Percentiles rank a stretch among this genome's conserved stretches.
These are phyloP conservation scores for Biscogniauxia mediterranea DNA, from an alignment of 2,329 filamentous ascomycete species.

Conservation along the genomic window DNA sequence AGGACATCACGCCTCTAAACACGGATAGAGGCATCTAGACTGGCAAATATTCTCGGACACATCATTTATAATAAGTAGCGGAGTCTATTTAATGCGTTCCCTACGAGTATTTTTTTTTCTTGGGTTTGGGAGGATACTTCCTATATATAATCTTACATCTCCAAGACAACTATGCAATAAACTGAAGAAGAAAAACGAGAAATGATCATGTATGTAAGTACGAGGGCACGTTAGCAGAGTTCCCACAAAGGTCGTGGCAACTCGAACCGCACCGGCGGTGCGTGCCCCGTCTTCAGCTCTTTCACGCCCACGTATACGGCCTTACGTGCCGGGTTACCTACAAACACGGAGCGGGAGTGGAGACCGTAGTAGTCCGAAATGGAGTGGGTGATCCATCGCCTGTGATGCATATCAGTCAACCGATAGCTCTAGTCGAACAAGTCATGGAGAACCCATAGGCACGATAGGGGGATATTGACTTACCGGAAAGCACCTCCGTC, in stretches of 20 bases:
- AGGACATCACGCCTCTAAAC: no score
- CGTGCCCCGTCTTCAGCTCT: constrained; percentile 37
- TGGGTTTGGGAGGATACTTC: no score
- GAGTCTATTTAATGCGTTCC: no score
- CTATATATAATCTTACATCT: no score
- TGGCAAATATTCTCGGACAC: no score
- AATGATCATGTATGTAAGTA: background rate
- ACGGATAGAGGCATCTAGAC: no score
- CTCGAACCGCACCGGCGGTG: constrained; percentile 30
- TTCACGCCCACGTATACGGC: constrained; percentile 82
- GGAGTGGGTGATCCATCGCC: constrained; percentile 88
- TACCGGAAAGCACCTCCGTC: constrained; percentile 79
- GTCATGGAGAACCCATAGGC: background rate
- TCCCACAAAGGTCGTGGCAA: constrained; percentile 65
- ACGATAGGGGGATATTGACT: constrained; percentile 35
- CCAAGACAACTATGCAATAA: background rate
- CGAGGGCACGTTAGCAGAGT: constrained; percentile 41
- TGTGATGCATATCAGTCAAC: constrained; percentile 33
- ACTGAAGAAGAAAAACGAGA: no score
- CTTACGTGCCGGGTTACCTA: constrained; percentile 66
- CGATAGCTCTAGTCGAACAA: background rate
- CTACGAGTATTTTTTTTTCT: no score
- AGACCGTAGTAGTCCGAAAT: constrained; percentile 92
- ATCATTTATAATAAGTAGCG: no score
- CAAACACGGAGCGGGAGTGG: constrained; percentile 75